Conservation (phyloP, 768 basidiomycete genomes). For the Rhodotorula kratochvilovae region DNA sequence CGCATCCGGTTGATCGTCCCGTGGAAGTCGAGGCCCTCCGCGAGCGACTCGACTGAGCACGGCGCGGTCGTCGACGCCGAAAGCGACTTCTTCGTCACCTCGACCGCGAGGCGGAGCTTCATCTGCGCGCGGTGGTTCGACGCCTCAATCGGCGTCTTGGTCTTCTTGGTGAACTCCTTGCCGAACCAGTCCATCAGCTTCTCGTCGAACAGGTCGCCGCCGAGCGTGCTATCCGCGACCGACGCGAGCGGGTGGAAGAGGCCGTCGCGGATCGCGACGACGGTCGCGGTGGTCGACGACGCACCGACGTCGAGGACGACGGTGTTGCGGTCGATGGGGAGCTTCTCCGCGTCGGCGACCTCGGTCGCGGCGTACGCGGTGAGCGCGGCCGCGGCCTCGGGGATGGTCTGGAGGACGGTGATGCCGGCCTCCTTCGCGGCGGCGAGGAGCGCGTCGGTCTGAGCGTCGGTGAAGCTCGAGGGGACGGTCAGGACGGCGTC, state of each 20-base stretch:
- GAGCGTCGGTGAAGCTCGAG: constrained; percentile 63
- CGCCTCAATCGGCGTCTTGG: constrained; percentile 63
- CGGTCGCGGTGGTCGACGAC: constrained; percentile 63
- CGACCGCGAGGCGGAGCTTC: constrained; percentile 86
- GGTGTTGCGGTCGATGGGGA: constrained; percentile 62
- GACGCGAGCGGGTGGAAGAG: constrained; percentile 67
- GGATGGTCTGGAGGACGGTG: constrained; percentile 75
- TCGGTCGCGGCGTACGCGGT: constrained; percentile 49
- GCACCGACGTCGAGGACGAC: constrained; percentile 77
- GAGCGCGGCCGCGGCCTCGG: constrained; percentile 74
- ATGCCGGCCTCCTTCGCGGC: constrained; percentile 78
- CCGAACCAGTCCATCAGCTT: constrained; percentile 85
- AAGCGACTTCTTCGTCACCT: constrained; percentile 89
- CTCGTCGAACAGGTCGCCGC: constrained; percentile 71
- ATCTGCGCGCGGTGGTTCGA: constrained; percentile 79
- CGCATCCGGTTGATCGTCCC: constrained; percentile 56
- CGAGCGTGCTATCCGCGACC: constrained; percentile 50
- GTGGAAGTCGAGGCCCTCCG: constrained; percentile 87
- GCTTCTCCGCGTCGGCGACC: constrained; percentile 46
- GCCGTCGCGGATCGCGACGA: constrained; percentile 64
- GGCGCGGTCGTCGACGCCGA: constrained; percentile 81
- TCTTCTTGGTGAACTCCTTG: constrained; percentile 96
- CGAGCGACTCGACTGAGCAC: constrained; percentile 87
- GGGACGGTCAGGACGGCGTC: constrained; percentile 83
- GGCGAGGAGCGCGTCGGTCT: constrained; percentile 64